Evolutionary conservation across 164 flowering plant genomes (phyloP).

Genomic region (Santalum album): DNA sequence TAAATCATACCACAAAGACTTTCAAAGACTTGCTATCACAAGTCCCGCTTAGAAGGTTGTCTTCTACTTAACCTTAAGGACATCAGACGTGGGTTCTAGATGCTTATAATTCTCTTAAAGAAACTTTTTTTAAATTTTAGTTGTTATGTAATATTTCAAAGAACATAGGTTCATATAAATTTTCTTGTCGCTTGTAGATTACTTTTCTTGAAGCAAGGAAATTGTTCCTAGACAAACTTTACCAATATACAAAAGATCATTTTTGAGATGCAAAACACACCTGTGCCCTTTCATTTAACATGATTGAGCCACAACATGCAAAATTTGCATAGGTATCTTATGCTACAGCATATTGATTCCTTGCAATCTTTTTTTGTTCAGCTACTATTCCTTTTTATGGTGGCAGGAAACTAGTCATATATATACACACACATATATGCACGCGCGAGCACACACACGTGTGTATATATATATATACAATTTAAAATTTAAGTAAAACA

Average conservation of each 20-base stretch:
- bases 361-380: no score
- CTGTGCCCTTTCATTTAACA: constrained; percentile 56
- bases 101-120: no score
- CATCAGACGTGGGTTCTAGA: constrained; percentile 50
- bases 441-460: no score
- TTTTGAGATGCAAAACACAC: constrained; percentile 82
- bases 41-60: constrained; percentile 22
- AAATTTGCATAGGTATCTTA: constrained; percentile 62
- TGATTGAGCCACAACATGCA: constrained; percentile 23
- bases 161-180: not conserved
- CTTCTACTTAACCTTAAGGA: constrained; percentile 64
- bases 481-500: no score
- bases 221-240: constrained; percentile 67
- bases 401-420: not conserved
- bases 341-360: not conserved
- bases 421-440: no score
- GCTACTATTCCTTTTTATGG: not conserved
- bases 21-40: constrained; percentile 39
- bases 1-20: constrained; percentile 43
- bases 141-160: not conserved
- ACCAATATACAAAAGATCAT: constrained; percentile 81
- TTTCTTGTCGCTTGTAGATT: constrained; percentile 31
- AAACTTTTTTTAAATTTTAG: not conserved
- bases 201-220: constrained; percentile 61
- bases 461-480: no score